Conservation (phyloP, 208 protist genomes). For the Trypanosomatidae sp. region DNA sequence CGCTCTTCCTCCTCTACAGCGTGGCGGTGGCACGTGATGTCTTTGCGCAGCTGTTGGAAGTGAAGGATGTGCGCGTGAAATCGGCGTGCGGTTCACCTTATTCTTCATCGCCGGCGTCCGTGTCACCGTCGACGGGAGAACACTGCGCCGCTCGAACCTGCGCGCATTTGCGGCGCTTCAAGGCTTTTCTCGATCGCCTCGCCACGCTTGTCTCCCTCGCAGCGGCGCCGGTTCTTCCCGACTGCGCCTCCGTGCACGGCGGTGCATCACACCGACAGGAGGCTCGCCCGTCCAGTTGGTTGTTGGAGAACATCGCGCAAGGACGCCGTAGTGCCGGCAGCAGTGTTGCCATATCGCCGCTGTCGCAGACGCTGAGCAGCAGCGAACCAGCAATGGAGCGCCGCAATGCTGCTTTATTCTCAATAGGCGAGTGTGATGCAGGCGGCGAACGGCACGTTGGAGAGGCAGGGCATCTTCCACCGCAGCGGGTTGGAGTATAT, state of each 20-base stretch:
- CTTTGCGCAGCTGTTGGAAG: not conserved
- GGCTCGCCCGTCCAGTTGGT: slow-evolving; percentile 25
- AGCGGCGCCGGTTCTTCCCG: slow-evolving; percentile 8
- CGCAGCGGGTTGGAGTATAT: slow-evolving; percentile 21
- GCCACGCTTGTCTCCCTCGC: slow-evolving; percentile 7
- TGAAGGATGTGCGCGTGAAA: not conserved
- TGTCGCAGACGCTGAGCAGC: not conserved
- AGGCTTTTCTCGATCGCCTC: slow-evolving; percentile 8
- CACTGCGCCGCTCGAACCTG: not conserved
- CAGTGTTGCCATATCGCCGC: not conserved
- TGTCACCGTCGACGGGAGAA: not conserved
- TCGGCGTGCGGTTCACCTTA: not conserved
- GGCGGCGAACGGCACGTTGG: not conserved
- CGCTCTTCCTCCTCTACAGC: slow-evolving; percentile 21
- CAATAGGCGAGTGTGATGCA: not conserved
- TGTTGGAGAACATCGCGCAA: slow-evolving; percentile 32
- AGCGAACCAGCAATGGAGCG: not conserved
- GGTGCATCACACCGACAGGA: slow-evolving; percentile 1
- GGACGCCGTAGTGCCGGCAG: slow-evolving; percentile 7
- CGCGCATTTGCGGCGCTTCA: slow-evolving; percentile 6
- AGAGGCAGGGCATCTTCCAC: not conserved
- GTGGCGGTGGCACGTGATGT: slow-evolving; percentile 4
- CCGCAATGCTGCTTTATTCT: not conserved
- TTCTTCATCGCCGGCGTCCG: not conserved
- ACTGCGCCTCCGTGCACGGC: not conserved